Conservation (phyloP, 352 stramenopile genomes). For the Phytophthora idaei region DNA sequence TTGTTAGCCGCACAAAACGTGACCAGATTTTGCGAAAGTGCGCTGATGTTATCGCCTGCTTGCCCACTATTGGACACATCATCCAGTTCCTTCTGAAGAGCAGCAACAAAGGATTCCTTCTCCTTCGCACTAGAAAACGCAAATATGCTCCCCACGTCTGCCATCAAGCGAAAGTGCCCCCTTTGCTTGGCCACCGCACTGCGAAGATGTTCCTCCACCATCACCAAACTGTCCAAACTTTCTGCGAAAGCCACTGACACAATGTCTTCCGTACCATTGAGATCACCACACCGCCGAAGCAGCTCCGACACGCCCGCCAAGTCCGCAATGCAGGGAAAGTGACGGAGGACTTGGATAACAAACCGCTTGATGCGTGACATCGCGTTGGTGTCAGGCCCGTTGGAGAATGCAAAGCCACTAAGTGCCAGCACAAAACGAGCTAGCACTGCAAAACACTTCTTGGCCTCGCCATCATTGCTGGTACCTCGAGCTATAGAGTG, state of each 20-base stretch:
- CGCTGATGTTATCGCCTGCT: background rate
- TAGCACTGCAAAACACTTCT: conserved; percentile 40
- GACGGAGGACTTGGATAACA: conserved; percentile 34
- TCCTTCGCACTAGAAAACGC: conserved; percentile 39
- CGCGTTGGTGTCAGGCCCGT: conserved; percentile 22
- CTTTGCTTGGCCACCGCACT: conserved; percentile 43
- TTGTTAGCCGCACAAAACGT: conserved; percentile 60
- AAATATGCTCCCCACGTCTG: conserved; percentile 60
- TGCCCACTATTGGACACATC: conserved; percentile 6
- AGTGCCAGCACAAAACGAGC: conserved; percentile 41
- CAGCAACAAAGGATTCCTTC: conserved; percentile 40
- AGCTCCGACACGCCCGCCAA: conserved; percentile 26
- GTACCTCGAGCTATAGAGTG: conserved; percentile 21
- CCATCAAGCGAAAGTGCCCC: conserved; percentile 50
- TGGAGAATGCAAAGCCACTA: conserved; percentile 35
- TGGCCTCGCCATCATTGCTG: background rate
- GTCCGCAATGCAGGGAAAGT: conserved; percentile 36
- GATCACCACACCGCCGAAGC: conserved; percentile 23
- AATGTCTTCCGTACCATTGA: conserved; percentile 8
- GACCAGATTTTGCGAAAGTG: conserved; percentile 49
- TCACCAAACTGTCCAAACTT: conserved; percentile 22
- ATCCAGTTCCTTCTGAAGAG: conserved; percentile 38
- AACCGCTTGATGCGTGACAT: conserved; percentile 40
- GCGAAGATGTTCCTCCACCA: conserved; percentile 30
- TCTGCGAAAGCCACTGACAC: conserved; percentile 16